Conservation (phyloP, 371 early-diverging fungal species). For the Mucor ambiguus region DNA sequence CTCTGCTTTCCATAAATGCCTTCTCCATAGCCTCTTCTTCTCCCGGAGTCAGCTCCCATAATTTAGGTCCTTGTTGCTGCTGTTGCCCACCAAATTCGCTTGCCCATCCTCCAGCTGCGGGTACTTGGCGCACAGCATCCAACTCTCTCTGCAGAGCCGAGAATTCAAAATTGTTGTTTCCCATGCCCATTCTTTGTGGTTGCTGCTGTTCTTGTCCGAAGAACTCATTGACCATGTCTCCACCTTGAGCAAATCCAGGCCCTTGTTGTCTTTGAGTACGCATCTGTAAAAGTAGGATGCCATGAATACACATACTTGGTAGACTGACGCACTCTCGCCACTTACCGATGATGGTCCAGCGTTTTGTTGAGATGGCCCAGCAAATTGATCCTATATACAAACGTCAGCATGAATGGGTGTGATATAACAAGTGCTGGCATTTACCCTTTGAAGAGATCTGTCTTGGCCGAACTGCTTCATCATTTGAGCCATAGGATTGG, state of each 20-base stretch:
- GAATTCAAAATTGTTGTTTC: slow-evolving; percentile 46
- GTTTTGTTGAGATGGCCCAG: slow-evolving; percentile 31
- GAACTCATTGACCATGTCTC: slow-evolving; percentile 60
- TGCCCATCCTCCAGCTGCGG: slow-evolving; percentile 50
- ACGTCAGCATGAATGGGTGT: not conserved
- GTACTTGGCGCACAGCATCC: slow-evolving; percentile 47
- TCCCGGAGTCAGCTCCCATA: slow-evolving; percentile 60
- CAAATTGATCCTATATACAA: slow-evolving; percentile 42
- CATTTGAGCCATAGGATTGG: slow-evolving; percentile 63
- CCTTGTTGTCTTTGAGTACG: slow-evolving; percentile 30
- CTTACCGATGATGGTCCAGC: slow-evolving; percentile 43
- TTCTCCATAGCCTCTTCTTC: slow-evolving; percentile 66
- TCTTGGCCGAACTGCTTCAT: slow-evolving; percentile 60
- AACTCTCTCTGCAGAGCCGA: slow-evolving; percentile 56
- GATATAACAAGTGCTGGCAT: not conserved
- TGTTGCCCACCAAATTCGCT: slow-evolving; percentile 44
- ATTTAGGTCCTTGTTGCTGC: slow-evolving; percentile 45
- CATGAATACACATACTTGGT: not conserved
- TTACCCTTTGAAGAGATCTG: slow-evolving; percentile 56
- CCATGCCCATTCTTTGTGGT: slow-evolving; percentile 13
- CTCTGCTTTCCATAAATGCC: slow-evolving; percentile 56
- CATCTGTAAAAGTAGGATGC: slow-evolving; percentile 12
- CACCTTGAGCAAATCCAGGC: slow-evolving; percentile 28
- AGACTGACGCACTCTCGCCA: not conserved
- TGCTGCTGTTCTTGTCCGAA: slow-evolving; percentile 54